Evolutionary conservation across 2,329 filamentous ascomycete genomes (phyloP), one percentile per base, ranked within the genome.

Genomic region (Podosphaera fusca): DNA sequence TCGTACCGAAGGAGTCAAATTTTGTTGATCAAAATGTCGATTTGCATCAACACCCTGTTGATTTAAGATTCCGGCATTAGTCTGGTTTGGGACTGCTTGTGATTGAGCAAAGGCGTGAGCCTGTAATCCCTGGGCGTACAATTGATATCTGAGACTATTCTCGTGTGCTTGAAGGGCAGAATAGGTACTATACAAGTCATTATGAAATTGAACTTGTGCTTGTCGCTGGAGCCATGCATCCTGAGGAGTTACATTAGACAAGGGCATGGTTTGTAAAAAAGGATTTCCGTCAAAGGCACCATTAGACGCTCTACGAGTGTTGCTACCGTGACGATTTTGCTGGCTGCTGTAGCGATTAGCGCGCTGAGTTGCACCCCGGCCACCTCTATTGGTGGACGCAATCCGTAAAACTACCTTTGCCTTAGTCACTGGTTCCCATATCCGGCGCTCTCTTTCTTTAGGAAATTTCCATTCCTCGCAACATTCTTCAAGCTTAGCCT

Each of bases 401-500:
- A 78, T 82, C 59, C 79, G 62, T 31, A 67, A 61, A n/a, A 65
- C 72, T 8, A 77, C 74, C 36, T 78, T 71, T 42, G 74, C 73
- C 4, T 73, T 68, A 1, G 74, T 67, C n/a, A 77, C 78, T 58
- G 78, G 76, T 60, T 79, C 75, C 65, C 74, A 81, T 47, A 77
- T 72, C 58, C 72, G 47, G 14, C 54, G 72, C 56, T 65, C 60
- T 65, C 81, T 78, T 65, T 94, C 88, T 67, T 86, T 84, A 3
- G 92, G 92, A 64, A 85, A 95, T 58, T 85, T 80, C 65, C 83
- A 98, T 67, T 90, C 80, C 67, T 94, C 86, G 69, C 89, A 95
- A 67, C 84, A 89, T 64, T 87, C 82, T 3, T 81, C 78, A 50
- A 98, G 74, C 63, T 92, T 87, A 30, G 81, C 85, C 55, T 85